Percentiles rank a stretch among this genome's conserved stretches.
Conservation (phyloP, 2,329 filamentous ascomycete genomes). For the Diaporthe sp. region DNA sequence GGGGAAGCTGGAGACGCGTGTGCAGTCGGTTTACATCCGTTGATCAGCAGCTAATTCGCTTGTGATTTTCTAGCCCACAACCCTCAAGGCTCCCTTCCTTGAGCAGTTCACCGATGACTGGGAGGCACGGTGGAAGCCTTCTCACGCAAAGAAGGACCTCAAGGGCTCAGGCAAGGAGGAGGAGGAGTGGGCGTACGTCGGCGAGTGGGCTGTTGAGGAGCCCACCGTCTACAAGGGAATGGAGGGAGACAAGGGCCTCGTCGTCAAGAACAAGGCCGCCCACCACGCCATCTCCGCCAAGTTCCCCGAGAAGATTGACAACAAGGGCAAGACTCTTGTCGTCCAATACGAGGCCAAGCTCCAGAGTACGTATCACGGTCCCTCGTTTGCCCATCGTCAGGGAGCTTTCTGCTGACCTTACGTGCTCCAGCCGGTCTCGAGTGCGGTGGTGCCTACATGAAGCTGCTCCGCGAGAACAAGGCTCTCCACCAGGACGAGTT, state of each 20-base stretch:
- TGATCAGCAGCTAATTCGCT: slow-evolving; percentile 17
- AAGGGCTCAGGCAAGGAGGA: slow-evolving; percentile 79
- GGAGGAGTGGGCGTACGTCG: slow-evolving; percentile 97
- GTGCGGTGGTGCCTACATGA: slow-evolving; percentile 98
- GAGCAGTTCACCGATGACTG: slow-evolving; percentile 99
- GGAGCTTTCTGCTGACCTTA: slow-evolving; percentile 3
- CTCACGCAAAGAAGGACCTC: slow-evolving; percentile 93
- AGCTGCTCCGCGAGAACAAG: slow-evolving; percentile 98
- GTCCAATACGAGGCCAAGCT: slow-evolving; percentile 99
- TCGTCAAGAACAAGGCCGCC: slow-evolving; percentile 96
- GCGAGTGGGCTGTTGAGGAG: slow-evolving; percentile 97
- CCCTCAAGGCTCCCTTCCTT: slow-evolving; percentile 91
- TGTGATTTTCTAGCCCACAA: slow-evolving; percentile 73
- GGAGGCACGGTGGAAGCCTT: slow-evolving; percentile 93
- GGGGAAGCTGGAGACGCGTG: background rate
- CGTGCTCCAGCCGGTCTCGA: slow-evolving; percentile 81
- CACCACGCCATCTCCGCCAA: slow-evolving; percentile 99
- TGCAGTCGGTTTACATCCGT: background rate
- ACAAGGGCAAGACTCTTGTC: slow-evolving; percentile 96
- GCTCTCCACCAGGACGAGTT: slow-evolving; percentile 97
- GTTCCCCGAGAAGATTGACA: slow-evolving; percentile 95
- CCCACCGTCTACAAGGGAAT: slow-evolving; percentile 90
- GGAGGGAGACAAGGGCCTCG: slow-evolving; percentile 93
- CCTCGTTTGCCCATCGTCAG: background rate
- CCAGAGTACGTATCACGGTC: slow-evolving; percentile 75